Percentiles rank a stretch among this genome's conserved stretches.
phyloP scores from a whole-genome alignment of 192 early-diverging fungal species.

The Backusella macrospora region DNA sequence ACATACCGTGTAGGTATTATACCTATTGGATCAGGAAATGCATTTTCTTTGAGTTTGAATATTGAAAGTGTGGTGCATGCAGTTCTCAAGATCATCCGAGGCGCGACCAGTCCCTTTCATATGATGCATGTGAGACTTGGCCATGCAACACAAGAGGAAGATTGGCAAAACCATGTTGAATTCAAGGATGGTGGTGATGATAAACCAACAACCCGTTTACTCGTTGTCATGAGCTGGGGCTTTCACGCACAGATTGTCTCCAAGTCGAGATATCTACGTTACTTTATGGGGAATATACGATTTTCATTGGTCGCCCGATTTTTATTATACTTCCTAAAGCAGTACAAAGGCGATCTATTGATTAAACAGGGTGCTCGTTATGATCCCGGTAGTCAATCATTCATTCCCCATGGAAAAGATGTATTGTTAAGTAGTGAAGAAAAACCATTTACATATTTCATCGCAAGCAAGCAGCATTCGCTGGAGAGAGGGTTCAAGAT shows the following conservation, averaged over 20 bases:
- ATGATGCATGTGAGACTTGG: slow-evolving; percentile 43
- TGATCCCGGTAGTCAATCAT: neutral
- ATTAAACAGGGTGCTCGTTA: slow-evolving; percentile 35
- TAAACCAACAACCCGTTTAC: neutral
- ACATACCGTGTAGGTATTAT: slow-evolving; percentile 41
- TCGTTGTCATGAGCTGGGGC: slow-evolving; percentile 55
- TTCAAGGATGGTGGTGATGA: neutral
- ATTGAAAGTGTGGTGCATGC: slow-evolving; percentile 43
- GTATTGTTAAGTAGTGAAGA: slow-evolving; percentile 15
- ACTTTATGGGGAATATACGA: slow-evolving; percentile 49
- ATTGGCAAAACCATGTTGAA: slow-evolving; percentile 37
- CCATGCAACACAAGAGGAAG: neutral
- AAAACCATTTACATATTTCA: slow-evolving; percentile 48
- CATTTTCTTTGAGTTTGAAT: slow-evolving; percentile 44
- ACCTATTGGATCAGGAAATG: slow-evolving; percentile 54
- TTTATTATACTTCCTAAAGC: slow-evolving; percentile 42
- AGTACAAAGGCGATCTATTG: slow-evolving; percentile 42
- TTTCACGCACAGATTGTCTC: slow-evolving; percentile 55
- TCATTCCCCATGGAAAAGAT: neutral
- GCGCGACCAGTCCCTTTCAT: slow-evolving; percentile 32
- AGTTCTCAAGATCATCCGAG: slow-evolving; percentile 37
- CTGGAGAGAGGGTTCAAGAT: slow-evolving; percentile 54
- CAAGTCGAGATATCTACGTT: slow-evolving; percentile 47
- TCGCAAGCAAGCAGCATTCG: slow-evolving; percentile 47
- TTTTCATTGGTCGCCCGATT: slow-evolving; percentile 49